These are phyloP conservation scores for Clarireedia hainanense DNA, from an alignment of 2,329 filamentous ascomycete genomes.

Conservation along the genomic window DNA sequence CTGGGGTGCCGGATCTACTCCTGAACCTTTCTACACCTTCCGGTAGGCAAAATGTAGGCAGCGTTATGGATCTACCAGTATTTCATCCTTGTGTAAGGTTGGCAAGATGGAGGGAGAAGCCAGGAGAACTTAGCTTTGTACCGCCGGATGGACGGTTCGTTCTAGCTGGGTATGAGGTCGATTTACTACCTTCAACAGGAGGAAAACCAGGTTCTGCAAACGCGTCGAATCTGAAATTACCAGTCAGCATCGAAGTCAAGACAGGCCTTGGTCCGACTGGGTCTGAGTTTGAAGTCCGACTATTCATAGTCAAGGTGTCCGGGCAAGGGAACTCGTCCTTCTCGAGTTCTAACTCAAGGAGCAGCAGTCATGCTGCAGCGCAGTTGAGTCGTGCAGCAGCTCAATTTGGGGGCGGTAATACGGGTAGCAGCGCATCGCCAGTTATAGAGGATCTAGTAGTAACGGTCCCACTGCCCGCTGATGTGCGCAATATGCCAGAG, in stretches of 20 bases:
- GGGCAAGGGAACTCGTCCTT: conserved; percentile 33
- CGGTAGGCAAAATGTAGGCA: conserved; percentile 66
- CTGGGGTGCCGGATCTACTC: conserved; percentile 84
- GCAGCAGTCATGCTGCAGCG: conserved; percentile 27
- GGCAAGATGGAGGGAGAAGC: conserved; percentile 79
- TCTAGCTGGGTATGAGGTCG: conserved; percentile 87
- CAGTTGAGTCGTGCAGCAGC: conserved; percentile 35
- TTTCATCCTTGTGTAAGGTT: conserved; percentile 94
- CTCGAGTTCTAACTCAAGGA: conserved; percentile 32
- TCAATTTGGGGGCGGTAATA: conserved; percentile 39
- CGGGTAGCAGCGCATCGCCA: conserved; percentile 37
- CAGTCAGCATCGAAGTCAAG: conserved; percentile 73
- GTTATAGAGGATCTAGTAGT: conserved; percentile 71
- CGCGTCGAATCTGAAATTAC: conserved; percentile 62
- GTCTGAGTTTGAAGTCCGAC: conserved; percentile 80
- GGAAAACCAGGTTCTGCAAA: conserved; percentile 47
- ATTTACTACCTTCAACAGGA: conserved; percentile 67
- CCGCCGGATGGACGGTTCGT: conserved; percentile 93
- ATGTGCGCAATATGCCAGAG: conserved; percentile 77
- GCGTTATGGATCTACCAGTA: conserved; percentile 77
- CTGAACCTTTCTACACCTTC: conserved; percentile 73
- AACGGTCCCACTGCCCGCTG: conserved; percentile 67
- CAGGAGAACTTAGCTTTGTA: conserved; percentile 90
- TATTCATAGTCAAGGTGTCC: conserved; percentile 64
- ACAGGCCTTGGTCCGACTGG: conserved; percentile 68